Conservation (phyloP, 1,284 basidiomycete species). For the Fistulinella cinereoalba region DNA sequence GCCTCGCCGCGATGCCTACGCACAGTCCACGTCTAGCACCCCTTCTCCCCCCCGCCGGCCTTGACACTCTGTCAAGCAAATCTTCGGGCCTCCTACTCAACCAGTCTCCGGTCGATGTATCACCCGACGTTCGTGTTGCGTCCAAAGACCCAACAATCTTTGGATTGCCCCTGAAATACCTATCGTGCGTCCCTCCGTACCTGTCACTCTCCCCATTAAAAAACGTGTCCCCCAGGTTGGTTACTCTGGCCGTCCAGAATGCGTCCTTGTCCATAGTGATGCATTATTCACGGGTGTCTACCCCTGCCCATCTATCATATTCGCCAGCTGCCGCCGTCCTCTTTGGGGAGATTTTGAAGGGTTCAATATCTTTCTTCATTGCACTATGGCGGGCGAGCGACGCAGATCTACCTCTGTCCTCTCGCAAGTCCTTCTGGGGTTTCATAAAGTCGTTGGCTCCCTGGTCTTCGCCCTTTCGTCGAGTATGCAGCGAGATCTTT, state of each 20-base stretch:
- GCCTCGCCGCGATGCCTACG: slow-evolving; percentile 17
- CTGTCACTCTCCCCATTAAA: background rate
- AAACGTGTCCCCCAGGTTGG: slow-evolving; percentile 53
- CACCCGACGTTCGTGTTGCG: slow-evolving; percentile 19
- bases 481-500: slow-evolving; percentile 57
- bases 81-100: slow-evolving; percentile 34
- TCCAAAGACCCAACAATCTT: slow-evolving; percentile 42
- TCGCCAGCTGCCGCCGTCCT: slow-evolving; percentile 93
- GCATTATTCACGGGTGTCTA: slow-evolving; percentile 92
- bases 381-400: slow-evolving; percentile 53
- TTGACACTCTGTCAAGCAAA: slow-evolving; percentile 31
- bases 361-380: slow-evolving; percentile 81
- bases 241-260: slow-evolving; percentile 95
- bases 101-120: slow-evolving; percentile 31
- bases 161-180: slow-evolving; percentile 60
- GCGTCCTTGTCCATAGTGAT: slow-evolving; percentile 93
- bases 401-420: slow-evolving; percentile 36
- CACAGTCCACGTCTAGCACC: slow-evolving; percentile 39
- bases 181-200: slow-evolving; percentile 47
- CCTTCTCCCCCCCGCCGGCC: slow-evolving; percentile 34
- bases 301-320: slow-evolving; percentile 72
- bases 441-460: slow-evolving; percentile 37
- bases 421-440: slow-evolving; percentile 47
- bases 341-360: slow-evolving; percentile 92
- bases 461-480: slow-evolving; percentile 48